phyloP scores from a whole-genome alignment of 495 filamentous ascomycete species.

The Baudoinia panamericana region DNA sequence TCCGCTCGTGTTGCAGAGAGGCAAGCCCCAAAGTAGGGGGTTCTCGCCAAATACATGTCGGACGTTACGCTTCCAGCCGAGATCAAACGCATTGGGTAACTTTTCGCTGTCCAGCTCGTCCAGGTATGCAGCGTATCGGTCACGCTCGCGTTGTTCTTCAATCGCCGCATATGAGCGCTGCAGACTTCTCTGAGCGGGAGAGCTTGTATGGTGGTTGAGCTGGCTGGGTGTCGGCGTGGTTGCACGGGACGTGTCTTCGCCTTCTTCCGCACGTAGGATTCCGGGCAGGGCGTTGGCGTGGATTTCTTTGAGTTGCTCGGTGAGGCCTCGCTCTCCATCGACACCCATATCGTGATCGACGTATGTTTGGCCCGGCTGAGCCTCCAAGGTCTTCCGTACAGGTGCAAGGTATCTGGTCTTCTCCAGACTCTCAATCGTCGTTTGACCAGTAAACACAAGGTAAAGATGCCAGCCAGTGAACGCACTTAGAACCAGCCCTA shows the following conservation, averaged over 20 bases:
- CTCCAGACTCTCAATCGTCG: constrained; percentile 90
- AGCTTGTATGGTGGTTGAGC: constrained; percentile 15
- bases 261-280: constrained; percentile 66
- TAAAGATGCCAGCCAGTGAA: constrained; percentile 91
- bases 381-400: constrained; percentile 52
- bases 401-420: constrained; percentile 85
- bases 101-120: constrained; percentile 75
- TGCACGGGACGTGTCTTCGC: constrained; percentile 37
- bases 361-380: constrained; percentile 29
- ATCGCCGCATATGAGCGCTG: constrained; percentile 53
- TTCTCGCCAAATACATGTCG: constrained; percentile 64
- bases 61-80: constrained; percentile 71
- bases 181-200: constrained; percentile 37
- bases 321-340: constrained; percentile 48
- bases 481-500: constrained; percentile 72
- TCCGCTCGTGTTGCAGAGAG: constrained; percentile 67
- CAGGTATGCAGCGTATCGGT: constrained; percentile 75
- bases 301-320: constrained; percentile 63
- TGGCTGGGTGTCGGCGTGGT: constrained; percentile 14
- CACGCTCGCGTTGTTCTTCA: constrained; percentile 56
- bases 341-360: constrained; percentile 30
- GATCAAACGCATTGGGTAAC: constrained; percentile 83
- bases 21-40: constrained; percentile 62
- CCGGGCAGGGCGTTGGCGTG: constrained; percentile 76
- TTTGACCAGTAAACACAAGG: constrained; percentile 62